Base-by-base conservation (phyloP, 257 asterid genomes). In the Cinchona pubescens region DNA sequence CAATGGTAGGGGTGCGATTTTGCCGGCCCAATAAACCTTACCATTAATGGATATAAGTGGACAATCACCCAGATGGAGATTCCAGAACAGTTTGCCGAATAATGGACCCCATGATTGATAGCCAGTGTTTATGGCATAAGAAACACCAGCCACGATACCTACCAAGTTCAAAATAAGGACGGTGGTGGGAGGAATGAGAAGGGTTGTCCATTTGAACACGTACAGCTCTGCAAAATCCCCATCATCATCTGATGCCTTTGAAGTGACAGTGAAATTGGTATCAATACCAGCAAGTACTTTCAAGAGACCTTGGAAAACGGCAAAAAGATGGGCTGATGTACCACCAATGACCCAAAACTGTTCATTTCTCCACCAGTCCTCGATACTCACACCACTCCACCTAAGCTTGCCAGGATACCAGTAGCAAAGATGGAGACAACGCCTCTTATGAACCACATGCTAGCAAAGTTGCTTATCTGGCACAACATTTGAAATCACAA, bases 291-390 rank as follows among this genome's bases (percentile, higher is more conserved):
- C 96, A 2, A 93, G 88, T 27, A 93, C 97, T 83, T 93, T 91
- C 70, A 93, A 23, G 32, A 93, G 96, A 75, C 98, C 98, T 79
- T 93, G 98, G 90, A 93, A 90, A 34, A 93, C 97, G 0, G 96
- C 97, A n/a, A 91, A 88, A 18, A 93, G 90, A 81, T 93, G 97
- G 29, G 98, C 96, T 0, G 97, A 91, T n/a, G 97, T 92, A 27
- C 98, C 98, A 71, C 97, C 96, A 23, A 91, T 93, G 81, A 93
- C 96, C 98, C 98, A 93, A 68, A 93, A 93, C 75, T 93, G 98
- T 76, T 93, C 98, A 66, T 93, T 93, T 75, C 97, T 90, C 98
- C 97, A 93, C 98, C 96, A 93, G 69, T 91, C 98, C 78, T 92
- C 96, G 0, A 93, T 79, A 12, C 88, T 85, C 30, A 91, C 96